Base-by-base conservation (phyloP, 1,284 basidiomycete genomes). In the Paramarasmius palmivorus region DNA sequence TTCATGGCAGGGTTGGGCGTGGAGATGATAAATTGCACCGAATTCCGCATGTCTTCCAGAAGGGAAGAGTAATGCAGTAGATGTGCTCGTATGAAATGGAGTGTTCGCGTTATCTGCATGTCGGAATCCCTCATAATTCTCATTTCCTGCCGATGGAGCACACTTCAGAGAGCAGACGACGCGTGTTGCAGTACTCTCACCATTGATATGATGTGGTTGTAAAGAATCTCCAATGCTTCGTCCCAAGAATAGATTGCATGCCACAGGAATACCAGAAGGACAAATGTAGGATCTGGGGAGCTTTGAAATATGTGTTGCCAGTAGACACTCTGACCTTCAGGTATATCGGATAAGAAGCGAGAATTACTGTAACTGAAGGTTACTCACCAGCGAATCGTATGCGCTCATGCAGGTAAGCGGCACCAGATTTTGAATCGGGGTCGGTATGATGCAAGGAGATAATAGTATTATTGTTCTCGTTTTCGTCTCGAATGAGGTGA, bases 171-270 rank as follows among this genome's bases (percentile, higher is more conserved):
- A 36, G 1, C 3, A 15, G 10, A 4, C 5, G 5, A 22, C 3
- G 12, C 19, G 6, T 25, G 32, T 14, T 25, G 36, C 29, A 9
- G 29, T 6, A 41, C 23, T 60, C 66, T 57, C 57, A 81, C 81
- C 41, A 81, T 66, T 25, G 57, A 61, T 53, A 68, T 73, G 35
- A 83, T 72, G 57, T 82, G 73, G 2, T 63, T 53, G 48, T 80
- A 81, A 34, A 83, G 63, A 26, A 68, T 64, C 53, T 82, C 80
- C 10, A 82, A 60, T 0, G 79, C 71, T 58, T 83, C 73, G 50
- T 83, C 82, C 79, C 81, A 83, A 0, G 77, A 75, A 58, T 82
- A 83, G 53, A 82, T 57, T 4, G 79, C 77, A 47, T 83, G 77
- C 81, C 82, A 83, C 40, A 83, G 63, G 38, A 74, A 75, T 6